Conservation (phyloP, 2,329 filamentous ascomycete genomes). For the Lachnellula subtilissima region DNA sequence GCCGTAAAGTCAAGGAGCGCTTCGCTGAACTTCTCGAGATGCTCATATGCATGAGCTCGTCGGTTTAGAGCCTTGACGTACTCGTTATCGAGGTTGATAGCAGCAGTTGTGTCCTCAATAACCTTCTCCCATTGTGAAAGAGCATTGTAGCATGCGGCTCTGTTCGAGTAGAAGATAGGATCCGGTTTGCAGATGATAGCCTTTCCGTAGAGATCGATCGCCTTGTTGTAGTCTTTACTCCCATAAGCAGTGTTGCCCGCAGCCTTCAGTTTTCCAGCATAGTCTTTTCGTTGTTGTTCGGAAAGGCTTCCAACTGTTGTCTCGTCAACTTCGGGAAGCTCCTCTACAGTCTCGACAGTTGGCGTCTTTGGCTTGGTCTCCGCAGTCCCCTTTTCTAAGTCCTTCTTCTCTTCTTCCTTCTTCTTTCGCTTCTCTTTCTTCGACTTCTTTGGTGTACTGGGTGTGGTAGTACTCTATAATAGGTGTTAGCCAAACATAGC, state of each 20-base stretch:
- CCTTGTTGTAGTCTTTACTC: slow-evolving; percentile 85
- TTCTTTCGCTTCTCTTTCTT: slow-evolving; percentile 88
- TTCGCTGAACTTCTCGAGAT: slow-evolving; percentile 85
- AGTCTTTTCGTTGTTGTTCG: slow-evolving; percentile 72
- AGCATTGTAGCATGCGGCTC: slow-evolving; percentile 94
- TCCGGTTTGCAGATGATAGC: slow-evolving; percentile 96
- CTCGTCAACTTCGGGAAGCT: slow-evolving; percentile 64
- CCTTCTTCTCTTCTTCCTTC: slow-evolving; percentile 69
- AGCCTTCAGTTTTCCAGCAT: slow-evolving; percentile 87
- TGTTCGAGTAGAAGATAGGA: slow-evolving; percentile 98
- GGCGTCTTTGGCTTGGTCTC: slow-evolving; percentile 42
- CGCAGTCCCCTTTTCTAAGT: slow-evolving; percentile 54
- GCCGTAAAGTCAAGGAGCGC: slow-evolving; percentile 96
- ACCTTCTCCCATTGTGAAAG: slow-evolving; percentile 92
- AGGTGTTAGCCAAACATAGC: slow-evolving; percentile 14
- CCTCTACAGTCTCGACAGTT: slow-evolving; percentile 55
- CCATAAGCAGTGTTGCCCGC: slow-evolving; percentile 96
- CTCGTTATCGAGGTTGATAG: slow-evolving; percentile 86
- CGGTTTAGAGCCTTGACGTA: slow-evolving; percentile 98
- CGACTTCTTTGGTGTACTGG: slow-evolving; percentile 56
- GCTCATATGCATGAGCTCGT: slow-evolving; percentile 93
- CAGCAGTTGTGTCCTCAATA: slow-evolving; percentile 92
- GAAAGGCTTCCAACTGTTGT: slow-evolving; percentile 46
- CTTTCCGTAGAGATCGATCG: slow-evolving; percentile 92
- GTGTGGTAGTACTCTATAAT: slow-evolving; percentile 23